phyloP scores from a whole-genome alignment of 371 early-diverging fungal species.

The Batkoa obscura region DNA sequence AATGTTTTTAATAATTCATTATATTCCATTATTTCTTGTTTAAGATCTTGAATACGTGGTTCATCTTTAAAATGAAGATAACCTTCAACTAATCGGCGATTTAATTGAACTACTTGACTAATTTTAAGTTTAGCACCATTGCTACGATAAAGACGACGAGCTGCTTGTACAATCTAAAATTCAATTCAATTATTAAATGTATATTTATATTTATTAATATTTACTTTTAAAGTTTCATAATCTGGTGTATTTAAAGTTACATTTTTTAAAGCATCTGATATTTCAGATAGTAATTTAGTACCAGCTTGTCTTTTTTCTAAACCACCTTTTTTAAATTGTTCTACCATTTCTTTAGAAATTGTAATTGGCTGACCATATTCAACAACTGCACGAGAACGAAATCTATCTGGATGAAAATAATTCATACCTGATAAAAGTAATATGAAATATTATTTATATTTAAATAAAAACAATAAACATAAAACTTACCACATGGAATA shows the following conservation, averaged over 20 bases:
- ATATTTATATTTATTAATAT: background rate
- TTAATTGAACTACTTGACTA: constrained; percentile 59
- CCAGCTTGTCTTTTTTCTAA: constrained; percentile 59
- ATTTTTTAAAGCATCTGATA: constrained; percentile 53
- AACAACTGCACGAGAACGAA: constrained; percentile 88
- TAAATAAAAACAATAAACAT: background rate
- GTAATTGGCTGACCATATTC: constrained; percentile 84
- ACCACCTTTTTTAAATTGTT: constrained; percentile 64
- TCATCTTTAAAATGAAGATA: constrained; percentile 61
- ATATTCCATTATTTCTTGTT: constrained; percentile 59
- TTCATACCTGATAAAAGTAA: constrained; percentile 36
- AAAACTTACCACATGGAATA: constrained; percentile 52
- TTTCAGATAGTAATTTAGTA: constrained; percentile 46
- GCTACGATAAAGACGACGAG: constrained; percentile 79
- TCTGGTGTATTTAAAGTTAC: constrained; percentile 92
- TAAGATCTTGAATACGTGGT: constrained; percentile 53
- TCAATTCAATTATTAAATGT: background rate
- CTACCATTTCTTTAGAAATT: constrained; percentile 50
- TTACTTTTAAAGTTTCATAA: constrained; percentile 73
- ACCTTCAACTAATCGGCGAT: constrained; percentile 76
- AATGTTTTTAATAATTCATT: constrained; percentile 71
- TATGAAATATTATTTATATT: background rate
- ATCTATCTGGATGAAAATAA: constrained; percentile 91
- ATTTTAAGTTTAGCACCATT: constrained; percentile 58
- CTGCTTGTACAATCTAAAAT: constrained; percentile 70